These are phyloP conservation scores for Puccinia hordei DNA, from an alignment of 1,284 basidiomycete species.

Conservation along the genomic window DNA sequence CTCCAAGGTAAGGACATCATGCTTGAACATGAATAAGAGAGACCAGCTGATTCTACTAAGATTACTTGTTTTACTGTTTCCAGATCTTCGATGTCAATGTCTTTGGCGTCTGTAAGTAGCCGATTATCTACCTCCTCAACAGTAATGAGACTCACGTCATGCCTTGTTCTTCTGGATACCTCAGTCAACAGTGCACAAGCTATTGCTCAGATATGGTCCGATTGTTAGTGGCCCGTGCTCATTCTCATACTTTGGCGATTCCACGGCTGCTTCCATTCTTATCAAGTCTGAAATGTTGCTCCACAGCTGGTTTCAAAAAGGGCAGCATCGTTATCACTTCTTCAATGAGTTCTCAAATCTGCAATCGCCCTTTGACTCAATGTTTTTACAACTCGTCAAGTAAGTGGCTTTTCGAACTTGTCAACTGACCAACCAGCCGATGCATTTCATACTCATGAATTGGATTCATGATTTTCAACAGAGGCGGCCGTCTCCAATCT, in stretches of 20 bases:
- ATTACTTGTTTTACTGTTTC: constrained; percentile 54
- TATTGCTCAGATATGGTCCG: constrained; percentile 59
- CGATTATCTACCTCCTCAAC: not conserved
- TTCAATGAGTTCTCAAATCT: constrained; percentile 58
- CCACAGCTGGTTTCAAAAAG: constrained; percentile 56
- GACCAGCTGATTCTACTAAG: not conserved
- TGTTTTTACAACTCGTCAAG: constrained; percentile 49
- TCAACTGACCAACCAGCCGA: not conserved
- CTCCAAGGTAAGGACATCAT: constrained; percentile 55
- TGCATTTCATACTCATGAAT: not conserved
- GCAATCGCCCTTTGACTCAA: constrained; percentile 39
- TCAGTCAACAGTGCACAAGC: constrained; percentile 58
- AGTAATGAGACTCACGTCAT: not conserved
- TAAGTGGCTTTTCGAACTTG: not conserved
- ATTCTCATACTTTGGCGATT: not conserved
- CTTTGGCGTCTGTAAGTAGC: constrained; percentile 56
- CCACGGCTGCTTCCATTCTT: not conserved
- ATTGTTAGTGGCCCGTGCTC: constrained; percentile 41
- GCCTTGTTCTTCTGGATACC: not conserved
- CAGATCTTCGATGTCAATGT: constrained; percentile 59
- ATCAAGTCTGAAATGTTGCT: not conserved
- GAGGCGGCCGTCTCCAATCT: constrained; percentile 58
- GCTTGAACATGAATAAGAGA: not conserved
- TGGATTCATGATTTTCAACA: constrained; percentile 50
- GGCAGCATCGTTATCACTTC: constrained; percentile 59